Evolutionary conservation across 2,329 filamentous ascomycete species (phyloP), one percentile per base, ranked within the genome.

Genomic region (Neospermospora avenae): DNA sequence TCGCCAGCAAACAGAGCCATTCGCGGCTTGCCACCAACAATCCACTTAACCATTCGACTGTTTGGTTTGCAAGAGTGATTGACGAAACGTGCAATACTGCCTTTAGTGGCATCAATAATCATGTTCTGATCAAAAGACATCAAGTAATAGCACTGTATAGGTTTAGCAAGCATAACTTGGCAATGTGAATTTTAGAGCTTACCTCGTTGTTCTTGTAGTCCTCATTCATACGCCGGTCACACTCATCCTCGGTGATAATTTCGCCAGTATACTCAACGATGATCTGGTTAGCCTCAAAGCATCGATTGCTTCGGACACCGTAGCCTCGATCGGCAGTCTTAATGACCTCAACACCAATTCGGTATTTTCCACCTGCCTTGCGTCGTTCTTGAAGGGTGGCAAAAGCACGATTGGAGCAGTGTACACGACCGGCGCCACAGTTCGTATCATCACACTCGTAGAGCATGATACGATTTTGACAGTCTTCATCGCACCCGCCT

Each of bases 41-140:
- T 93, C 91, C 92, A 96, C 74, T 97, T 98, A 70, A 96, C 91
- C 93, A 99, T 98, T 64, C 89, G 86, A 76, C 93, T 98, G 73
- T 99, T 99, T 2, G 95, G 95, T 59, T 90, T 88, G 76, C 95
- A 99, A 18, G 92, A 96, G 74, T 99, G 95, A 73, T 99, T 99
- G 73, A 99, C 93, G 74, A 99, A 99, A 58, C 95, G 89, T 70
- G 95, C 93, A 75, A 98, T 96, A 66, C 91, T 96, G 69, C 95
- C 95, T 58, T 91, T 91, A 28, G 93, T 97, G 35, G 93, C 95
- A 77, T 99, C 95, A 66, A 99, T 96, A 70, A 98, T 96, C 86
- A 98, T 95, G 75, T 96, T 95, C 74, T 97, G 92, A 72, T 98
- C 93, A 73, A 98, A 97, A 58, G 91, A 92, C 95, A 99, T 99